Evolutionary conservation across 2,329 filamentous ascomycete species (phyloP).

Genomic region (Alternaria ventricosa): DNA sequence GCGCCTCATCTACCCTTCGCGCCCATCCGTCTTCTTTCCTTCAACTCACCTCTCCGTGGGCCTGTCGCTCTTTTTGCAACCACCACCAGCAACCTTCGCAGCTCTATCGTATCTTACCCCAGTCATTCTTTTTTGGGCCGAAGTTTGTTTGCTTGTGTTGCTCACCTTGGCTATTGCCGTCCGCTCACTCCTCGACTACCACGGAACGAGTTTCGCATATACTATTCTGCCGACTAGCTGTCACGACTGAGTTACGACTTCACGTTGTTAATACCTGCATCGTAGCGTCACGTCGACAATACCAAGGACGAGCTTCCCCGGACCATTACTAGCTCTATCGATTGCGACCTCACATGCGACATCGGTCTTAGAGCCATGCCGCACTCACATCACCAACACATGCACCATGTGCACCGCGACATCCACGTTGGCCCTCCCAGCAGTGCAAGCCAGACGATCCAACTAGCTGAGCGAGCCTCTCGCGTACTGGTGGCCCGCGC

Average conservation of each 20-base stretch:
- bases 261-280: conserved; percentile 44
- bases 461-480: conserved; percentile 30
- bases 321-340: conserved; percentile 23
- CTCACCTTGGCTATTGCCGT: conserved; percentile 17
- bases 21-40: conserved; percentile 35
- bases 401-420: conserved; percentile 38
- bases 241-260: conserved; percentile 44
- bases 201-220: conserved; percentile 13
- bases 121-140: conserved; percentile 49
- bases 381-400: conserved; percentile 39
- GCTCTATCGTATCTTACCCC: conserved; percentile 43
- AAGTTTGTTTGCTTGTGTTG: conserved; percentile 25
- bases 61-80: conserved; percentile 42
- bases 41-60: conserved; percentile 42
- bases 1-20: conserved; percentile 45
- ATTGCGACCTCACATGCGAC: conserved; percentile 26
- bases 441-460: conserved; percentile 25
- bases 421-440: conserved; percentile 17
- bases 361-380: conserved; percentile 34
- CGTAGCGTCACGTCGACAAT: conserved; percentile 7
- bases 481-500: conserved; percentile 38
- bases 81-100: conserved; percentile 22
- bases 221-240: conserved; percentile 15
- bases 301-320: conserved; percentile 17
- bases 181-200: conserved; percentile 23